phyloP scores from a whole-genome alignment of 2,329 filamentous ascomycete species.

The Penicillium sp. region DNA sequence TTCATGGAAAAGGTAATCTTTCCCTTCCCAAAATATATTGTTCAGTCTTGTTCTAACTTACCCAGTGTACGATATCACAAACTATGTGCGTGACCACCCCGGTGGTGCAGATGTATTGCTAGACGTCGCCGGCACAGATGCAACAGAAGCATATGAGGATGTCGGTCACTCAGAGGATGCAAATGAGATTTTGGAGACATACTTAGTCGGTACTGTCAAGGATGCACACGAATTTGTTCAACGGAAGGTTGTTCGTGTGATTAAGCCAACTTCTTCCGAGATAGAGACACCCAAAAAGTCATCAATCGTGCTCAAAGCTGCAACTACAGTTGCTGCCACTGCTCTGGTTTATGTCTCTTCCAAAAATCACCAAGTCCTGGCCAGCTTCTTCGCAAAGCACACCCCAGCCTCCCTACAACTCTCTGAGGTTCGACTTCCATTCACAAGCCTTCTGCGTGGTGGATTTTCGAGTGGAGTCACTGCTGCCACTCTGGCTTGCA shows the following conservation, averaged over 20 bases:
- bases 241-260: slow-evolving; percentile 24
- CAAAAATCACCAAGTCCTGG: background rate
- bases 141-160: slow-evolving; percentile 43
- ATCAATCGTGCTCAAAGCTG: slow-evolving; percentile 28
- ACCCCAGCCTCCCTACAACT: slow-evolving; percentile 2
- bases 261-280: slow-evolving; percentile 9
- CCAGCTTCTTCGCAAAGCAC: slow-evolving; percentile 1
- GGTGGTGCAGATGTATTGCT: slow-evolving; percentile 43
- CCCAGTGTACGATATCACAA: slow-evolving; percentile 59
- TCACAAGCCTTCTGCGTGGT: slow-evolving; percentile 8
- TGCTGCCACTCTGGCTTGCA: slow-evolving; percentile 14
- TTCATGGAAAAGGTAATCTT: slow-evolving; percentile 53
- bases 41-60: background rate
- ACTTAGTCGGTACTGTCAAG: slow-evolving; percentile 35
- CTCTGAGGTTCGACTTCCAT: background rate
- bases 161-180: slow-evolving; percentile 49
- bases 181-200: slow-evolving; percentile 39
- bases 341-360: slow-evolving; percentile 13
- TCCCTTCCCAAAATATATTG: background rate
- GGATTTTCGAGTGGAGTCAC: slow-evolving; percentile 25
- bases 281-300: slow-evolving; percentile 6
- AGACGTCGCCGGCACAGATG: slow-evolving; percentile 44
- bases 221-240: slow-evolving; percentile 21
- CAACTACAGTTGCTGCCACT: slow-evolving; percentile 19
- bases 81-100: slow-evolving; percentile 60